These are phyloP conservation scores for Nothophaeocryptopus gaeumannii DNA, from an alignment of 2,329 filamentous ascomycete genomes.

Conservation along the genomic window DNA sequence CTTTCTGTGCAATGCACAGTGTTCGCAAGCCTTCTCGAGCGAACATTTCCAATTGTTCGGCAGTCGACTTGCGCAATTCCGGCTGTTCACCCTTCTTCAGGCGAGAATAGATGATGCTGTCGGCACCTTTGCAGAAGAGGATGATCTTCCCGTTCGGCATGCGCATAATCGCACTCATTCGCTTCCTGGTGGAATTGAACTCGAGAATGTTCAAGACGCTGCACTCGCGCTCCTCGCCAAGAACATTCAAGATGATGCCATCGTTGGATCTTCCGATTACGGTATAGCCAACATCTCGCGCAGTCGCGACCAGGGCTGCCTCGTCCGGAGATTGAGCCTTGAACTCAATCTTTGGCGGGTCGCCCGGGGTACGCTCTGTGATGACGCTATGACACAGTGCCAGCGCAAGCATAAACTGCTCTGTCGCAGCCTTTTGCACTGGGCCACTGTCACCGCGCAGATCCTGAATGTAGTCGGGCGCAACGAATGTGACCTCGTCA, in stretches of 20 bases:
- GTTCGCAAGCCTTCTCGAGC: conserved; percentile 92
- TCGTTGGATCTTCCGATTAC: conserved; percentile 77
- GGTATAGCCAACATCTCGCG: conserved; percentile 91
- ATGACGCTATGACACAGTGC: conserved; percentile 98
- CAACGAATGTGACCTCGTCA: conserved; percentile 86
- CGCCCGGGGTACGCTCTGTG: conserved; percentile 82
- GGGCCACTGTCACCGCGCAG: conserved; percentile 71
- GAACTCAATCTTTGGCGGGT: conserved; percentile 86
- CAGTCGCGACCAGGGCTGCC: conserved; percentile 88
- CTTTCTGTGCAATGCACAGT: conserved; percentile 83
- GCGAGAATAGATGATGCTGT: conserved; percentile 94
- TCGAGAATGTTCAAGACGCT: conserved; percentile 91
- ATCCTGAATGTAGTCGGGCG: conserved; percentile 83
- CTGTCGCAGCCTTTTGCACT: conserved; percentile 73
- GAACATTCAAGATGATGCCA: conserved; percentile 78
- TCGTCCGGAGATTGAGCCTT: conserved; percentile 98
- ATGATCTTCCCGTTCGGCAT: conserved; percentile 90
- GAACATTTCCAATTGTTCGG: conserved; percentile 95
- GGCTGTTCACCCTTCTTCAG: conserved; percentile 80
- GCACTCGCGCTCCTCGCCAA: conserved; percentile 82
- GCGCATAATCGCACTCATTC: conserved; percentile 94
- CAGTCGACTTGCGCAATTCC: conserved; percentile 77
- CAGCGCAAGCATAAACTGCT: conserved; percentile 90
- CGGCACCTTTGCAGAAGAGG: conserved; percentile 94
- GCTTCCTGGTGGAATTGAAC: conserved; percentile 94